Conservation (phyloP, 2,329 filamentous ascomycete species). For the Bertia moriformis region DNA sequence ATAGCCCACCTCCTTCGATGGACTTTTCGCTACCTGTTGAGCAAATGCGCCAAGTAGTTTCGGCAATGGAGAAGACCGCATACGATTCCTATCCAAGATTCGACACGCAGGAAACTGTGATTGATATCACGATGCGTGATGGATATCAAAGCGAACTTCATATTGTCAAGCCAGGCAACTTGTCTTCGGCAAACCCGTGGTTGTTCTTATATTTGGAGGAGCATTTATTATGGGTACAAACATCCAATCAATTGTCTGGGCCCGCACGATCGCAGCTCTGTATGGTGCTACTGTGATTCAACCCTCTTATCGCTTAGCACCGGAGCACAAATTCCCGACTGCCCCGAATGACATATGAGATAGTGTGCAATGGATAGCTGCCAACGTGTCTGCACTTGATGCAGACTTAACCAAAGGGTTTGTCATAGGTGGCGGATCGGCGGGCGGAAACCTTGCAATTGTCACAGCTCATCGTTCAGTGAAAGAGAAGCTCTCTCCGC, state of each 20-base stretch:
- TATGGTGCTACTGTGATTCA: background rate
- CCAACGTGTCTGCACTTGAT: background rate
- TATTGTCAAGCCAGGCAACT: background rate
- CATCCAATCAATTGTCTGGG: background rate
- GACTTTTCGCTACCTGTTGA: background rate
- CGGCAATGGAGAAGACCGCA: background rate
- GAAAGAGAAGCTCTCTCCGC: background rate
- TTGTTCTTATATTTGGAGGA: background rate
- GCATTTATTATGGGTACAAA: background rate
- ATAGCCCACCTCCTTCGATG: background rate
- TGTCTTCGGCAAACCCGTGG: background rate
- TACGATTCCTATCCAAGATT: background rate
- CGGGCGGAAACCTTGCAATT: background rate
- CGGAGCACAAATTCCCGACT: background rate
- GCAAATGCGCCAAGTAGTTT: background rate
- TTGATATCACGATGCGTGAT: background rate
- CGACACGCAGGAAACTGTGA: background rate
- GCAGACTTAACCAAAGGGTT: background rate
- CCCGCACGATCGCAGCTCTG: background rate
- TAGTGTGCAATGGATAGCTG: background rate
- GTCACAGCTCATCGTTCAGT: background rate
- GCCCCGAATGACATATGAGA: background rate
- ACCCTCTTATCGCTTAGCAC: background rate
- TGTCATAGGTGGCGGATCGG: background rate
- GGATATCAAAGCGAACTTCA: background rate